phyloP scores from a whole-genome alignment of 768 basidiomycete species.

The Rhizopogon salebrosus region DNA sequence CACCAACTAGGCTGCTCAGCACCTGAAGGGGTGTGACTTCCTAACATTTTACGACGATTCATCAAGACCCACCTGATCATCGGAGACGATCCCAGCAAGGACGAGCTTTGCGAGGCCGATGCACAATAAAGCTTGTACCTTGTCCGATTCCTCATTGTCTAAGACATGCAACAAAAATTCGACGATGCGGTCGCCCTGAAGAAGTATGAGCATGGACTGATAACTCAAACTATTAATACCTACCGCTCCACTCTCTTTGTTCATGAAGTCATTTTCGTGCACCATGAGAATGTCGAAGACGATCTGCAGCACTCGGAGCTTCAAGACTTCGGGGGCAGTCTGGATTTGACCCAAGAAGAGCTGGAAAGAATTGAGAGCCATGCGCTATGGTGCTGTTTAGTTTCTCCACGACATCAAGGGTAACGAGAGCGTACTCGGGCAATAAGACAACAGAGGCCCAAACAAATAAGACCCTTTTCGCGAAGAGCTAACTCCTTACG shows the following conservation, averaged over 20 bases:
- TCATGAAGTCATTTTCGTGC: slow-evolving; percentile 64
- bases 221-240: slow-evolving; percentile 2
- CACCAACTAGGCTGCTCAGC: slow-evolving; percentile 42
- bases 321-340: slow-evolving; percentile 56
- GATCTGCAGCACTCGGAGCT: slow-evolving; percentile 67
- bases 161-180: slow-evolving; percentile 59
- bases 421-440: slow-evolving; percentile 33
- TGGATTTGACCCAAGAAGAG: slow-evolving; percentile 79
- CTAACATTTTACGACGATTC: background rate
- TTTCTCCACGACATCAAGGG: no score
- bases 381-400: slow-evolving; percentile 13
- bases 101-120: slow-evolving; percentile 86
- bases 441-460: slow-evolving; percentile 75
- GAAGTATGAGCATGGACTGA: background rate
- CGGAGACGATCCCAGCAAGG: slow-evolving; percentile 67
- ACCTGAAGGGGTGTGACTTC: slow-evolving; percentile 26
- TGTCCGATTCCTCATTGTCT: slow-evolving; percentile 49
- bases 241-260: slow-evolving; percentile 33
- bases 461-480: slow-evolving; percentile 61
- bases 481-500: slow-evolving; percentile 72
- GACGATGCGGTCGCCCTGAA: slow-evolving; percentile 51
- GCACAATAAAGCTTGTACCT: slow-evolving; percentile 67
- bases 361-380: slow-evolving; percentile 54
- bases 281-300: slow-evolving; percentile 86
- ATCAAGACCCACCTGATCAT: slow-evolving; percentile 51